phyloP scores from a whole-genome alignment of 1,139 yeast genomes.

The Suhomyces guaymorum region DNA sequence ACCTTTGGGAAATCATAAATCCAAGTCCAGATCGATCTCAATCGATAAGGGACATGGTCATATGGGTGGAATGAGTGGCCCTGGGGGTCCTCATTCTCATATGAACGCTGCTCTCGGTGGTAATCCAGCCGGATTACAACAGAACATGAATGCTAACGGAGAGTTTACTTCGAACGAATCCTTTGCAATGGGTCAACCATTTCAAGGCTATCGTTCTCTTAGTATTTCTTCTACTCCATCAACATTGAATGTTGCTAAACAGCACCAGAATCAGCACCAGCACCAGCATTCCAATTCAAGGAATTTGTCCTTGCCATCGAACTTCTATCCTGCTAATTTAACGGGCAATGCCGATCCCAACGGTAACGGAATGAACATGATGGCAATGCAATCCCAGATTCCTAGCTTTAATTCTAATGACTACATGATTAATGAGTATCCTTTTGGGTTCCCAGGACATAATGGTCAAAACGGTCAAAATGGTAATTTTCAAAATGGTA shows the following conservation, averaged over 20 bases:
- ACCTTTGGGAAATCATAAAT: constrained; percentile 10
- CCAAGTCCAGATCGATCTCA: constrained; percentile 11
- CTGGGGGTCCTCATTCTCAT: constrained; percentile 5
- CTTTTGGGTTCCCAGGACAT: constrained; percentile 17
- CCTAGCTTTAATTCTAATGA: constrained; percentile 11
- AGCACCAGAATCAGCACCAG: constrained; percentile 1
- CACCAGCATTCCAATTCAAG: constrained; percentile 8
- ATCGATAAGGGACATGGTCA: constrained; percentile 7
- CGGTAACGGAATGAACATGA: constrained; percentile 4
- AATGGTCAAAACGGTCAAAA: constrained; percentile 3
- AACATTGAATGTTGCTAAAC: constrained; percentile 3
- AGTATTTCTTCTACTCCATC: constrained; percentile 12
- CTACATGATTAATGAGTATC: constrained; percentile 16
- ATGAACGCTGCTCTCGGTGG: background rate
- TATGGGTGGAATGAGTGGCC: constrained; percentile 4
- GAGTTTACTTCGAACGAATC: constrained; percentile 25
- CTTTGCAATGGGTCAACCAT: constrained; percentile 1
- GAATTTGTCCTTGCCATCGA: constrained; percentile 15
- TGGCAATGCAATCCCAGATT: constrained; percentile 2
- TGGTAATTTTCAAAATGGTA: too few species aligned
- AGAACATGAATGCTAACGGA: constrained; percentile 35
- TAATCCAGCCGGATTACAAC: constrained; percentile 5
- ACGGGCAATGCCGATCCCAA: constrained; percentile 1
- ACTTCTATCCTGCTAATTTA: constrained; percentile 6
- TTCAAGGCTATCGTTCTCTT: constrained; percentile 10